Conservation (phyloP, 1,284 basidiomycete genomes). For the Irpex sp. region DNA sequence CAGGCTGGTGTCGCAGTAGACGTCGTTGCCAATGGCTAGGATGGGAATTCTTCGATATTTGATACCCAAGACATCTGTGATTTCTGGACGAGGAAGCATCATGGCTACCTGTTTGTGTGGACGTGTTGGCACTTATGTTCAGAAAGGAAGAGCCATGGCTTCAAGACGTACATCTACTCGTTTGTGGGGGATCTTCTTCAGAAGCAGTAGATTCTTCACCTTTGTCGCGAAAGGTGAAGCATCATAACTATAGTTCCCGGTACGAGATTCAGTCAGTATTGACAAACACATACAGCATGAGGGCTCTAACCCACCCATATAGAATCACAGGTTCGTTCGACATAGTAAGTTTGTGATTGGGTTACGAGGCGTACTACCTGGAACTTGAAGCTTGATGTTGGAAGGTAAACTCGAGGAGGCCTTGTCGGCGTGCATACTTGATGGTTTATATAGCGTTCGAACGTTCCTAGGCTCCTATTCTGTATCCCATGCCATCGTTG, state of each 20-base stretch:
- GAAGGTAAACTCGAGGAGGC: too few species aligned
- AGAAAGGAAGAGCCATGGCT: not conserved
- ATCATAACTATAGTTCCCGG: conserved; percentile 35
- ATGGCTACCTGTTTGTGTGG: conserved; percentile 34
- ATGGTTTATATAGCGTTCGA: too few species aligned
- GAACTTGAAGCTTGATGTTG: too few species aligned
- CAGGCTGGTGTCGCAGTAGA: conserved; percentile 48
- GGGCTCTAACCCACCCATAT: too few species aligned
- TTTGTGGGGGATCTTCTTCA: conserved; percentile 45
- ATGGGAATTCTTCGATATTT: conserved; percentile 50
- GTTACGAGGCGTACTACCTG: too few species aligned
- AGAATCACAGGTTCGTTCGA: too few species aligned
- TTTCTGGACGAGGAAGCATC: conserved; percentile 48
- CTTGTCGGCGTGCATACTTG: too few species aligned
- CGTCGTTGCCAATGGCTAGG: conserved; percentile 51
- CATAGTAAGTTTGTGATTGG: too few species aligned
- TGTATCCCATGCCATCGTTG: too few species aligned
- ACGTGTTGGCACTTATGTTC: not conserved
- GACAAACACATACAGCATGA: too few species aligned
- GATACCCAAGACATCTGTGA: conserved; percentile 44
- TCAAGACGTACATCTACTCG: conserved; percentile 37
- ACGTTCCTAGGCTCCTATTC: too few species aligned
- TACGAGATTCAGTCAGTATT: too few species aligned
- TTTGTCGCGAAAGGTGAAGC: conserved; percentile 49
- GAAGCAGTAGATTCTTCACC: conserved; percentile 41